Percentiles rank a stretch among this genome's conserved stretches.
phyloP scores from a whole-genome alignment of 176 grass and related monocot species.

The Alloteropsis semialata region DNA sequence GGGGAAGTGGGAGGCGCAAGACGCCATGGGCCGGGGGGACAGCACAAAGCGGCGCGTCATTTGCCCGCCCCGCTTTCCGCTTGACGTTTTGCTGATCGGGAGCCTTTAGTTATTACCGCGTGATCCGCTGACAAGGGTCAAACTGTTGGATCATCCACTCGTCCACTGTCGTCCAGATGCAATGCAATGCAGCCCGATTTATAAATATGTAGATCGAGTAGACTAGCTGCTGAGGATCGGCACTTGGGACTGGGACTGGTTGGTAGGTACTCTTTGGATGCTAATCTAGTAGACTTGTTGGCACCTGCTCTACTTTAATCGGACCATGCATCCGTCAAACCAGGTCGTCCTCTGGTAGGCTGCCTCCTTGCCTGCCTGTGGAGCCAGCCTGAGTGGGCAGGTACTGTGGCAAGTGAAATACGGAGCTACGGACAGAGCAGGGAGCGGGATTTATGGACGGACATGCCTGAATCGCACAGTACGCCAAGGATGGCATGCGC shows the following conservation, averaged over 20 bases:
- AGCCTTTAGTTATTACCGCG: neutral
- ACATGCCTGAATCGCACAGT: neutral
- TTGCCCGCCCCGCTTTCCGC: neutral
- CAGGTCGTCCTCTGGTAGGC: neutral
- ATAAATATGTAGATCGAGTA: neutral
- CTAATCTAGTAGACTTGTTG: slow-evolving; percentile 1
- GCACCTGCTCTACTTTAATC: neutral
- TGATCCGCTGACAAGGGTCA: slow-evolving; percentile 32
- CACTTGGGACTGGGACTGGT: neutral
- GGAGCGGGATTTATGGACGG: neutral
- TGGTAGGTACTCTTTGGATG: neutral
- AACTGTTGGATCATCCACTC: neutral
- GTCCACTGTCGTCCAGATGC: neutral
- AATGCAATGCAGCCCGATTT: neutral
- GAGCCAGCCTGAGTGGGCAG: neutral
- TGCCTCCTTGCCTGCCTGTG: too few species aligned
- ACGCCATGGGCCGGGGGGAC: slow-evolving; percentile 28
- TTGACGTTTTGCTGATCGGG: slow-evolving; percentile 13
- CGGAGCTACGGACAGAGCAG: neutral
- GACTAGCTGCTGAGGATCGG: neutral
- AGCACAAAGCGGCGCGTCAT: slow-evolving; percentile 14
- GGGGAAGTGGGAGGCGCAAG: neutral
- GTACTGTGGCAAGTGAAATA: neutral
- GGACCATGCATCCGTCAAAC: neutral
- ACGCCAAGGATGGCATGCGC: neutral